These are phyloP conservation scores for Dryadomyces quercus-mongolicae DNA, from an alignment of 2,329 filamentous ascomycete species.

Conservation along the genomic window DNA sequence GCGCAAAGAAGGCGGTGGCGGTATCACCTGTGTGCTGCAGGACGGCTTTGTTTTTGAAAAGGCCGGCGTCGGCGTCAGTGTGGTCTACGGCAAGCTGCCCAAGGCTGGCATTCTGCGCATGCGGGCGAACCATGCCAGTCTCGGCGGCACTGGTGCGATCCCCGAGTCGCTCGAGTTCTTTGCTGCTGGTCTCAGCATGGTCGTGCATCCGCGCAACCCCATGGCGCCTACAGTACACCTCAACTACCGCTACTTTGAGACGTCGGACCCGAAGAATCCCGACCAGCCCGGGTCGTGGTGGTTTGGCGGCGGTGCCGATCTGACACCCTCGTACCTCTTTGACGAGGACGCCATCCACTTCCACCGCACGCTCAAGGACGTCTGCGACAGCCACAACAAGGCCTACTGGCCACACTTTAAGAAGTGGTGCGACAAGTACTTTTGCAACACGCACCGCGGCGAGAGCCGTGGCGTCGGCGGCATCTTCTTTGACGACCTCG, in stretches of 20 bases:
- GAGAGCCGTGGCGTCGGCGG: constrained; percentile 84
- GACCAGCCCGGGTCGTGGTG: constrained; percentile 74
- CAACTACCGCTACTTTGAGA: constrained; percentile 99
- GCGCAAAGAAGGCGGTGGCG: constrained; percentile 78
- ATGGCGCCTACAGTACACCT: constrained; percentile 96
- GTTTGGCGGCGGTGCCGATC: constrained; percentile 91
- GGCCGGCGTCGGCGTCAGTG: constrained; percentile 85
- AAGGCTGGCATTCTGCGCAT: constrained; percentile 83
- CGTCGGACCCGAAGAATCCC: constrained; percentile 68
- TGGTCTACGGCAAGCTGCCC: constrained; percentile 87
- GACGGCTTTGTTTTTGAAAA: constrained; percentile 97
- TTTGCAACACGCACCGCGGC: constrained; percentile 80
- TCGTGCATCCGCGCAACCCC: constrained; percentile 86
- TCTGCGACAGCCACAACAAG: constrained; percentile 87
- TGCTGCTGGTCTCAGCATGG: constrained; percentile 82
- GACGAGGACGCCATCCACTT: constrained; percentile 97
- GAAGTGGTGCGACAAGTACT: constrained; percentile 97
- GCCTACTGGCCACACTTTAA: constrained; percentile 92
- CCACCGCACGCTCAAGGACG: constrained; percentile 83
- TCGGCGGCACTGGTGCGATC: constrained; percentile 46
- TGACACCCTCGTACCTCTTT: constrained; percentile 89
- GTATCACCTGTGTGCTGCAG: constrained; percentile 88
- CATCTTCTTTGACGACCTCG: constrained; percentile 98
- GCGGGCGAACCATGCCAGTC: constrained; percentile 87
- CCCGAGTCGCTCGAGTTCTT: constrained; percentile 87